These are phyloP conservation scores for Benincasa hispida DNA, from an alignment of 306 rosid genomes.

Conservation along the genomic window DNA sequence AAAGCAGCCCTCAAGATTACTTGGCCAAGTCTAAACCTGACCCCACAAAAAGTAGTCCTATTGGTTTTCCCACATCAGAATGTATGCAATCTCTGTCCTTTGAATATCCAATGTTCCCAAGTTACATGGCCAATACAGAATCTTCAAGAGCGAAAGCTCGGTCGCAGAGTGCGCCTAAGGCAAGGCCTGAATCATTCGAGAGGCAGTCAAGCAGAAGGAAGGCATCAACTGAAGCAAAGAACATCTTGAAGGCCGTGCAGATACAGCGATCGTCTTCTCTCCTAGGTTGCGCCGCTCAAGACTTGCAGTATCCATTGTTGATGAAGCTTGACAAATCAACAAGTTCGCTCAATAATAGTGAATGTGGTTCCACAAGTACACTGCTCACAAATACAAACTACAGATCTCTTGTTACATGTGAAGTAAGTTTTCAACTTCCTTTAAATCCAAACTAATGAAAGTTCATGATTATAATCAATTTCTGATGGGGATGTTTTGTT, in stretches of 20 bases:
- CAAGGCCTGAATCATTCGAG: conserved; percentile 50
- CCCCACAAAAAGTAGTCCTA: conserved; percentile 34
- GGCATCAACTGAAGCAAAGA: conserved; percentile 58
- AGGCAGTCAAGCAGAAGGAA: conserved; percentile 64
- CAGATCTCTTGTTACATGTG: conserved; percentile 52
- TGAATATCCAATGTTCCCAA: conserved; percentile 68
- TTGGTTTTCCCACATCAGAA: conserved; percentile 43
- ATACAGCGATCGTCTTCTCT: conserved; percentile 93
- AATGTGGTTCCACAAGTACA: conserved; percentile 77
- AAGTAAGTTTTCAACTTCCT: conserved; percentile 34
- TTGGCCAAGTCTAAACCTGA: conserved; percentile 38
- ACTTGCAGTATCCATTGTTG: conserved; percentile 64
- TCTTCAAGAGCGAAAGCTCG: conserved; percentile 77
- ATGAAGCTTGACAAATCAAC: conserved; percentile 65
- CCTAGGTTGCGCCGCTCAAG: conserved; percentile 50
- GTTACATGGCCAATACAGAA: conserved; percentile 89
- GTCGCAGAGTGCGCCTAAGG: conserved; percentile 89
- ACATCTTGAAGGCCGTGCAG: conserved; percentile 55
- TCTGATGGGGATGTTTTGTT: not conserved
- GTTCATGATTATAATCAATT: not conserved
- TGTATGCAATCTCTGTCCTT: conserved; percentile 44
- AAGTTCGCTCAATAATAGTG: conserved; percentile 33
- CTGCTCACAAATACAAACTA: conserved; percentile 57
- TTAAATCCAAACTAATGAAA: not conserved
- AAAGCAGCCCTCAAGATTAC: conserved; percentile 63